Evolutionary conservation across 1,284 basidiomycete genomes (phyloP), one percentile per base, ranked within the genome.

Genomic region (Naganishia liquefaciens): DNA sequence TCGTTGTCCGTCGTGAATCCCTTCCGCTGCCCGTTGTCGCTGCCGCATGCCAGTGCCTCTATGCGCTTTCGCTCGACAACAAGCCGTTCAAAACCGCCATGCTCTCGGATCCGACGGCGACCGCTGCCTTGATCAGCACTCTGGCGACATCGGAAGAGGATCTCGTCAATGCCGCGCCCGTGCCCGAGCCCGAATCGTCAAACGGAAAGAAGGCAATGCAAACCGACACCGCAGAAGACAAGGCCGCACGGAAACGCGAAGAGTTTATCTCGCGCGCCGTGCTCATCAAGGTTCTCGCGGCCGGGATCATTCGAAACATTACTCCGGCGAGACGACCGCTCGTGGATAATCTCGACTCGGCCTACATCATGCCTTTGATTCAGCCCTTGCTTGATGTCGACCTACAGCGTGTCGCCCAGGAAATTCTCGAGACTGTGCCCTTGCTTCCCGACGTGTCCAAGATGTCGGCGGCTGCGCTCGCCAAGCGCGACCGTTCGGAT

Each of bases 41-140:
- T 47, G 85, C 91, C 63, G 90, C 91, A 73, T 60, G 57, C 0
- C 92, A 95, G 74, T 91, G 91, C 70, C 81, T 95, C 17, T 95
- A 93, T 76, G 88, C 93, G 58, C 81, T 95, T 19, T 90, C 91
- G 0, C 91, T 93, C 73, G 92, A 94, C 74, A 95, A 95, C 70
- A 80, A 78, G 21, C 84, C 87, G 17, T 86, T 87, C 43, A 85
- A 86, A 62, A 75, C 83, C 19, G 85, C 86, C 62, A 75, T 93
- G 17, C 82, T 85, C 25, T 77, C 82, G 33, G 83, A 88, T 72
- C 83, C 83, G 7, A 81, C 82, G 2, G 89, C 89, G 70, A 81
- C 86, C 25, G 86, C 93, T 53, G 84, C 84, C 54, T 84, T 81
- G 69, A 74, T 77, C 68, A 78, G 79, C 63, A 71, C 75, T 49